Base-by-base conservation (phyloP, 2,329 filamentous ascomycete genomes). In the Fusarium pseudonygamai region DNA sequence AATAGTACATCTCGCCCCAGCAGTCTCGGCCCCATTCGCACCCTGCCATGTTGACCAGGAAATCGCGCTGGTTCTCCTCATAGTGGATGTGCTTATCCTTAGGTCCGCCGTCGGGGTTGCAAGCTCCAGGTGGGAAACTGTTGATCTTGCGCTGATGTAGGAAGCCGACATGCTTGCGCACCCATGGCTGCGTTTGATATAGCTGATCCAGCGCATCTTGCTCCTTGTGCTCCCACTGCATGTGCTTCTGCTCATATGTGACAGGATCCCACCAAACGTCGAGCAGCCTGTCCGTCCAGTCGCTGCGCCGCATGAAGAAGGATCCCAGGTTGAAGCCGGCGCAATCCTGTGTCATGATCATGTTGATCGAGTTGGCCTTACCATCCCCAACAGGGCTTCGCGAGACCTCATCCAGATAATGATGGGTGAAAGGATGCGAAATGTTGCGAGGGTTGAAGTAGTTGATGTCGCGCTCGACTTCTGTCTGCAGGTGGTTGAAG, bases 231-330 rank as follows among this genome's bases (percentile, higher is more conserved):
- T 96, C 95, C 96, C 96, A 99, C 71, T 96, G 90, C 95, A 98
- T 98, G 82, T 99, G 96, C 81, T 95, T 97, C 84, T 99, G 96
- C 84, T 99, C 96, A 82, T 99, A 99, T 64, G 93, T 91, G 36
- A 98, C 95, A 0, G 96, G 96, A 79, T 99, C 96, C 96, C 96
- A 99, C 96, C 96, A 99, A 59, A 97, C 89, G 79, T 99, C 96
- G 40, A 99, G 89, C 24, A 99, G 85, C 9, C 94, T 92, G 78
- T 98, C 96, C 1, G 95, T 94, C 94, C 95, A 99, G 32, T 91
- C 86, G 78, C 93, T 94, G 69, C 96, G 91, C 56, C 91, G 91
- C 49, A 98, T 85, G 82, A 99, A 96, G 86, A 99, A 99, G 22
- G 95, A 97, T 24, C 96, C 96, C 18, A 99, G 88, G 81, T 98